phyloP scores from a whole-genome alignment of 192 early-diverging fungal genomes.

The Allomyces macrogynus region DNA sequence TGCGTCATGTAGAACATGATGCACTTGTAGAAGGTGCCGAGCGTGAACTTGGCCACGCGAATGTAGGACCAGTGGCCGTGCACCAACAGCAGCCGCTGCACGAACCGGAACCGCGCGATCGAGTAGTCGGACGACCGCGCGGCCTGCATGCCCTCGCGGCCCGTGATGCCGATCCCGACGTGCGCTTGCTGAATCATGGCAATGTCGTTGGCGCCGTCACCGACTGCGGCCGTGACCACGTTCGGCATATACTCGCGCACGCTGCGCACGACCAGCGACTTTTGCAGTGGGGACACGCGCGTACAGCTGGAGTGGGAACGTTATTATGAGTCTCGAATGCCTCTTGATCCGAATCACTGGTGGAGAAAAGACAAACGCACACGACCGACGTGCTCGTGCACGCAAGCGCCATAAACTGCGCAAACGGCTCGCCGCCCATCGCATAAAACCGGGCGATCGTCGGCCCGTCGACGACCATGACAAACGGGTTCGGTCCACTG shows the following conservation, averaged over 20 bases:
- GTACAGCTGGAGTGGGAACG: conserved; percentile 12
- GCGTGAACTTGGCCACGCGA: conserved; percentile 52
- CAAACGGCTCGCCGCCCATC: conserved; percentile 20
- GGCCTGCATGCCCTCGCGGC: conserved; percentile 70
- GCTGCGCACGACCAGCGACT: conserved; percentile 62
- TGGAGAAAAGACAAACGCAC: conserved; percentile 15
- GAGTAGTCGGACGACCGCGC: conserved; percentile 71
- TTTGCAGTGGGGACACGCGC: conserved; percentile 74
- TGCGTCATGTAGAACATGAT: conserved; percentile 59
- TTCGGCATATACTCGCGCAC: conserved; percentile 25
- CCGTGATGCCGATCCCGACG: conserved; percentile 79
- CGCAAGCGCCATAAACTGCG: conserved; percentile 50
- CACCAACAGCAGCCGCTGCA: conserved; percentile 58
- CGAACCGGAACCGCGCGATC: conserved; percentile 74
- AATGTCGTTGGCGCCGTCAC: conserved; percentile 90
- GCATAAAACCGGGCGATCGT: conserved; percentile 23
- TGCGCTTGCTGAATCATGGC: conserved; percentile 89
- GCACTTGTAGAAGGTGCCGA: conserved; percentile 81
- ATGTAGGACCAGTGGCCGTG: conserved; percentile 79
- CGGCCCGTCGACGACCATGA: conserved; percentile 22
- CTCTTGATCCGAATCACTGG: no score
- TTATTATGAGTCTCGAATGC: no score
- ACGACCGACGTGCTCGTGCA: conserved; percentile 59
- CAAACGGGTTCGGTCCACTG: neutral
- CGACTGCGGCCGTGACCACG: conserved; percentile 57